These are phyloP conservation scores for Pisolithus orientalis DNA, from an alignment of 768 basidiomycete genomes.

Conservation along the genomic window DNA sequence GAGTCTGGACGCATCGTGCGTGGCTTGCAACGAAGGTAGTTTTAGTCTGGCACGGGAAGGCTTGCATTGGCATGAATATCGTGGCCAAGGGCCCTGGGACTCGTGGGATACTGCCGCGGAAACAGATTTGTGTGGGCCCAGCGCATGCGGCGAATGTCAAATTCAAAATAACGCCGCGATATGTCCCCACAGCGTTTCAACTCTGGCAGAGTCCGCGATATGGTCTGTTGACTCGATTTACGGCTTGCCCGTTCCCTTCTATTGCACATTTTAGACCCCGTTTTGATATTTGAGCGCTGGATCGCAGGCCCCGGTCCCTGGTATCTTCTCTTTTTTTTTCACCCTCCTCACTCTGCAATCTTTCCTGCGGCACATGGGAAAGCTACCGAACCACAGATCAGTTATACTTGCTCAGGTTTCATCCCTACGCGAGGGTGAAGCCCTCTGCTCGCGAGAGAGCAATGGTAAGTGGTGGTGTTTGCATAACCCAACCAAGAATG, in stretches of 20 bases:
- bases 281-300: not conserved
- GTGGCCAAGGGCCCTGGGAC: no score
- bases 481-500: not conserved
- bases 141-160: no score
- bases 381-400: constrained; percentile 6
- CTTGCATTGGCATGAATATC: no score
- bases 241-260: not conserved
- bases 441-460: constrained; percentile 3
- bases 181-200: no score
- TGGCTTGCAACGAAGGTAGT: no score
- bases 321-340: not conserved
- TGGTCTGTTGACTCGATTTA: not conserved
- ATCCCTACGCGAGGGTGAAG: constrained; percentile 8
- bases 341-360: not conserved
- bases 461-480: not conserved
- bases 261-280: not conserved
- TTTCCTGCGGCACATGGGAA: not conserved
- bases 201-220: not conserved
- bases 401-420: constrained; percentile 6
- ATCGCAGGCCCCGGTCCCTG: not conserved
- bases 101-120: no score
- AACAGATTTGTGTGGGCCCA: no score
- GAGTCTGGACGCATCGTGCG: no score
- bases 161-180: no score
- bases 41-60: no score